A percentile compares a stretch with the other conserved stretches of the same genome.
Conservation (phyloP, 2,329 filamentous ascomycete species). For the Tricladium varicosporioides region DNA sequence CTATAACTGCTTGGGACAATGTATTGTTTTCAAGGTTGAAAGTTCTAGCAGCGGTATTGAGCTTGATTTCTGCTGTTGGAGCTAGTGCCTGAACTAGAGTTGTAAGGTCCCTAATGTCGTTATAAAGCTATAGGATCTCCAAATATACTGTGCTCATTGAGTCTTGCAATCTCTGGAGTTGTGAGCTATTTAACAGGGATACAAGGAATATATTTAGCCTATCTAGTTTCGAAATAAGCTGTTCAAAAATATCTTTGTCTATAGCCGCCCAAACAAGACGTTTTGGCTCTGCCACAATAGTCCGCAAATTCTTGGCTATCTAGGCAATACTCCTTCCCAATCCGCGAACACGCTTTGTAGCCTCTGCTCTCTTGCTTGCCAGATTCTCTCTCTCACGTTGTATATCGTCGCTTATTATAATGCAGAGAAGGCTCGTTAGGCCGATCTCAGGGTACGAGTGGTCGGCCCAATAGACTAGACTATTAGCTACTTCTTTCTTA, state of each 20-base stretch:
- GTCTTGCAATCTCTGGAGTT: background rate
- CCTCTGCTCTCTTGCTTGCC: background rate
- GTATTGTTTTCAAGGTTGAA: background rate
- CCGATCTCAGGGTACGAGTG: background rate
- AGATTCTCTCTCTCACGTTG: background rate
- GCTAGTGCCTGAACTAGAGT: slow-evolving; percentile 1
- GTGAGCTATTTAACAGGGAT: background rate
- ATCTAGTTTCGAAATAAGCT: background rate
- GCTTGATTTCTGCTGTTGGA: background rate
- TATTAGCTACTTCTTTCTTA: background rate
- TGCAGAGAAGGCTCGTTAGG: background rate
- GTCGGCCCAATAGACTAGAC: background rate
- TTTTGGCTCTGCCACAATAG: slow-evolving; percentile 1
- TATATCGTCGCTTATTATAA: background rate
- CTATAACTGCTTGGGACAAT: background rate
- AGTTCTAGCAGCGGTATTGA: background rate
- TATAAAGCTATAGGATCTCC: slow-evolving; percentile 1
- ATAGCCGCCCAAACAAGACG: slow-evolving; percentile 1
- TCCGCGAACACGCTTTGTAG: background rate
- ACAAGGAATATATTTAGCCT: background rate
- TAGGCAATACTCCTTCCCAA: background rate
- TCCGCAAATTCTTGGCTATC: background rate
- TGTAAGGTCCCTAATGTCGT: background rate
- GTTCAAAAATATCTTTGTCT: background rate
- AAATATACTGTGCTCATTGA: background rate